Base-by-base conservation (phyloP, 1,284 basidiomycete species). In the Pseudozyma sp. region DNA sequence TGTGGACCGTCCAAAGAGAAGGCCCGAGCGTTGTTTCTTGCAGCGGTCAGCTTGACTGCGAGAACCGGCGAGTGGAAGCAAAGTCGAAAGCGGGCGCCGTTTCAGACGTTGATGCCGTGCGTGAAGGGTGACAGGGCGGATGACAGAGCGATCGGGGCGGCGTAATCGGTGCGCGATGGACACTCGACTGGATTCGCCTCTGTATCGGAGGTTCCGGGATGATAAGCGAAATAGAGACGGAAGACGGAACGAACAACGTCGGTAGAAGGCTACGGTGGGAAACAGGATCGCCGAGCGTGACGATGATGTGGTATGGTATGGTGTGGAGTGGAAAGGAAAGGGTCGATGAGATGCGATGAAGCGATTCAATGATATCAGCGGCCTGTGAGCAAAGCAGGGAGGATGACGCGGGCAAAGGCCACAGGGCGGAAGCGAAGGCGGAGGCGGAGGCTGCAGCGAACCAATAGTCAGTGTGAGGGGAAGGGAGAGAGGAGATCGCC, bases 401-500 rank as follows among this genome's bases (percentile, higher is more conserved):
- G 40, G 40, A 16, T 43, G n/a, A 16, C 40, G 11, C 10, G 7
- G 16, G 44, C 9, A 30, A 19, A 8, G 44, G 24, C 17, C 17
- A 16, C 44, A 30, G 13, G 40, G 9, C 35, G 14, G 35, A 37
- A 14, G 9, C 35, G 14, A 14, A 37, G 35, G 9, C 35, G 14
- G 35, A 37, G 35, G 9, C 35, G 14, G 35, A 37, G 35, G 9
- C 35, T 10, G 35, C 8, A 14, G 9, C 35, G 14, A 14, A 37
- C 9, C 35, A 9, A 37, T 9, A 35, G 34, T 14, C 30, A 39
- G 51, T n/a, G 34, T 14, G 8, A 46, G 44, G 42, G 33, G 40
- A 31, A 40, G 54, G 49, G 52, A 16, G 47, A 52, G 39, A 56
- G 59, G 55, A 52, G 66, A 62, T 62, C 54, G 65, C 51, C 65